phyloP scores from a whole-genome alignment of 1,284 basidiomycete species.

The Malassezia nana region DNA sequence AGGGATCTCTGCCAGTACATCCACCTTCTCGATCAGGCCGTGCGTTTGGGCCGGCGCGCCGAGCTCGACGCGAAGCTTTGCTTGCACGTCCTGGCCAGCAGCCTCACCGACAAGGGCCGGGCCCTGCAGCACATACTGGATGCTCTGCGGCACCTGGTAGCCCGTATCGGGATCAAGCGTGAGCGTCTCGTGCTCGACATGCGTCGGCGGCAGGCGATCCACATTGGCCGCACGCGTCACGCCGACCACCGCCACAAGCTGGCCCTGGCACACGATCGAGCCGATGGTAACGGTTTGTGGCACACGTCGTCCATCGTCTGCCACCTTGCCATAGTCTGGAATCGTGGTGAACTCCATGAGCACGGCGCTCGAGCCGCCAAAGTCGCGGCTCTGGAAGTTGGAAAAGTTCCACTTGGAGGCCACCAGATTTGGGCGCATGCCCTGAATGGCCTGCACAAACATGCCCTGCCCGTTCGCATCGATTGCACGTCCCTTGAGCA shows the following conservation, averaged over 20 bases:
- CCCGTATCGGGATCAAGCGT: conserved; percentile 63
- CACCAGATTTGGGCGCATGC: conserved; percentile 90
- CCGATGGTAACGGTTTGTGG: conserved; percentile 64
- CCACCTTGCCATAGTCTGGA: conserved; percentile 31
- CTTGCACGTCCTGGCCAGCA: conserved; percentile 15
- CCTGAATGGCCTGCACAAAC: conserved; percentile 94
- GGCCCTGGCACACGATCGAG: conserved; percentile 65
- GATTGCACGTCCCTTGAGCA: conserved; percentile 60
- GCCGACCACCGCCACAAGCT: conserved; percentile 61
- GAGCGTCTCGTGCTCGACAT: conserved; percentile 60
- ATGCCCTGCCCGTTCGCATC: conserved; percentile 69
- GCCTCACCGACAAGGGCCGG: conserved; percentile 52
- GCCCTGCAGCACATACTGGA: conserved; percentile 71
- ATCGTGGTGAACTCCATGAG: conserved; percentile 92
- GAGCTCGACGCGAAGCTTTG: conserved; percentile 20
- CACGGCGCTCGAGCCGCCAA: conserved; percentile 62
- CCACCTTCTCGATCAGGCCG: conserved; percentile 90
- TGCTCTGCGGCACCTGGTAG: conserved; percentile 64
- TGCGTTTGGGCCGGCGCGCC: conserved; percentile 48
- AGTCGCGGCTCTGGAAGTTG: conserved; percentile 58
- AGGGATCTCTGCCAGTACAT: conserved; percentile 90
- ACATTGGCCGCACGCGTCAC: conserved; percentile 44
- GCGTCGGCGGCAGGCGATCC: conserved; percentile 53
- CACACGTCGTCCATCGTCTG: conserved; percentile 14
- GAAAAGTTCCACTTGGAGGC: conserved; percentile 93